Evolutionary conservation across 495 filamentous ascomycete genomes (phyloP), one percentile per base, ranked within the genome.

Genomic region (Oidiodendron maius): DNA sequence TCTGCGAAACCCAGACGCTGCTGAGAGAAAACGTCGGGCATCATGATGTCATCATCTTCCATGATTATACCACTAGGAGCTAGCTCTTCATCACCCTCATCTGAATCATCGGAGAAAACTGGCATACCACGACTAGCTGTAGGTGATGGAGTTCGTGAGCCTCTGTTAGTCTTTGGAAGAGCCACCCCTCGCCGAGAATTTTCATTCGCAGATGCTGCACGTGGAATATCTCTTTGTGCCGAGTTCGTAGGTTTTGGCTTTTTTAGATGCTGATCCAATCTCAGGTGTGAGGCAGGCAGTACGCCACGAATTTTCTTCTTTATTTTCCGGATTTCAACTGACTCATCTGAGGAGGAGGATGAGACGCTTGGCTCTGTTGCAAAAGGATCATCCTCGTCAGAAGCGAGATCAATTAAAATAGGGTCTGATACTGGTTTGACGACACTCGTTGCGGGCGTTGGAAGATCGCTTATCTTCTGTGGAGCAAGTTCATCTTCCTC

Each of bases 251-350:
- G 71, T 58, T 48, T 72, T 56, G 57, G 72, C 56, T n/a, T 60
- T 43, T 21, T 61, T 53, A 49, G 64, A 62, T 44, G 47, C 23
- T 71, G 67, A 55, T 95, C 82, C 32, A 97, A 69, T 53, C 86
- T 79, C 37, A 94, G 72, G 84, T 86, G 95, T 3, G 91, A 96
- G 4, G 91, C 91, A 28, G 91, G 91, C 36, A 97, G 74, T 13
- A 96, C 89, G 28, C 91, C 91, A 45, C 81, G 82, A 37, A 91
- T 91, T 49, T 67, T 80, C 26, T 64, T 69, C 12, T 60, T 62
- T 39, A 72, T 66, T 32, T 53, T 57, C 12, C 67, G 72, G 20
- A 73, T 57, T 16, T 65, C 54, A 17, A 76, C 66, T 0, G 68
- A 65, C 6, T 74, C 74, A 34, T 66, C 70, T 11, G 62, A 62